Conservation (phyloP, 2,329 filamentous ascomycete species). For the Periconia sp. region DNA sequence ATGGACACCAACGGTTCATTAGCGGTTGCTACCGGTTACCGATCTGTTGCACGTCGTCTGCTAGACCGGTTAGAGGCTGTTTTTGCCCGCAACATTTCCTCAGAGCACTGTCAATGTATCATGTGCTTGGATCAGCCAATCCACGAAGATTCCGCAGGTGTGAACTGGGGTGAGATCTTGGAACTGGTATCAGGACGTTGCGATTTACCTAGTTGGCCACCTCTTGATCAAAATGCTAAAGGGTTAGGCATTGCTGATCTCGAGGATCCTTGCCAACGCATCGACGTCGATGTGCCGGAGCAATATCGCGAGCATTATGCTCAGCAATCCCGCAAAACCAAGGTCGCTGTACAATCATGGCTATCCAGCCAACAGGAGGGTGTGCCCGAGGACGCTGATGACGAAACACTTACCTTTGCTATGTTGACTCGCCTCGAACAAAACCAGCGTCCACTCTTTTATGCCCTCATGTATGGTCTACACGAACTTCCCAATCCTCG, state of each 20-base stretch:
- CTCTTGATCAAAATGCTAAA: constrained; percentile 64
- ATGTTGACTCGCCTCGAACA: constrained; percentile 84
- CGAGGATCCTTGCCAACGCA: constrained; percentile 68
- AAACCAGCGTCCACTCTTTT: constrained; percentile 78
- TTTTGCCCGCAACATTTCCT: constrained; percentile 88
- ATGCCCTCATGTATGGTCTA: constrained; percentile 70
- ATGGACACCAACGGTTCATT: constrained; percentile 83
- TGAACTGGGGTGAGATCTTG: constrained; percentile 94
- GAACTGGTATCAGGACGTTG: constrained; percentile 88
- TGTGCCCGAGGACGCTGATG: constrained; percentile 85
- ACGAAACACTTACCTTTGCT: constrained; percentile 90
- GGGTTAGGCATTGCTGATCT: constrained; percentile 59
- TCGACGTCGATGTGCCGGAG: constrained; percentile 92
- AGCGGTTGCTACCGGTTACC: constrained; percentile 92
- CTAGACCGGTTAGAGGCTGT: constrained; percentile 91
- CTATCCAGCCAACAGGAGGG: constrained; percentile 76
- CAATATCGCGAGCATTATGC: constrained; percentile 92
- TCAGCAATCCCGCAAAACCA: constrained; percentile 88
- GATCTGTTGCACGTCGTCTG: constrained; percentile 86
- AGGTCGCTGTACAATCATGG: constrained; percentile 89
- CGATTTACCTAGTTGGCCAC: constrained; percentile 85
- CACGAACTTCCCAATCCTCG: constrained; percentile 55
- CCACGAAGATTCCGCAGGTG: constrained; percentile 58
- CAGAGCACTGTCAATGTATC: constrained; percentile 80
- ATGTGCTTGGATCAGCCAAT: constrained; percentile 67